phyloP scores from a whole-genome alignment of 2,329 filamentous ascomycete species.

The Hirsutella minnesotensis region DNA sequence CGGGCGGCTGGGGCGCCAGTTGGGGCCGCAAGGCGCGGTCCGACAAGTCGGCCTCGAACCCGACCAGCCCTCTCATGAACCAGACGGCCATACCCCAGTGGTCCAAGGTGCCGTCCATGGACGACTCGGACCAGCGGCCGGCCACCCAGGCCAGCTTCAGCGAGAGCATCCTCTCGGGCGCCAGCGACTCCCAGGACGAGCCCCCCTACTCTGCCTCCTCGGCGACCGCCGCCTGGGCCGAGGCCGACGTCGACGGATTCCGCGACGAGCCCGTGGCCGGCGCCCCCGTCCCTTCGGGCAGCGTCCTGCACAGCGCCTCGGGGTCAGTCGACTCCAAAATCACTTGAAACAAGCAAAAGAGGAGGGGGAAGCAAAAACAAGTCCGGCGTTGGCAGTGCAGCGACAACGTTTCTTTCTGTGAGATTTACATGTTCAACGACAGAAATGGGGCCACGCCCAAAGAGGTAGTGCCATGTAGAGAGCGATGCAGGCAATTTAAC shows the following conservation, averaged over 20 bases:
- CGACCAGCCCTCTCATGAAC: slow-evolving; percentile 24
- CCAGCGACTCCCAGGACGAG: slow-evolving; percentile 15
- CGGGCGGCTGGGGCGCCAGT: slow-evolving; percentile 29
- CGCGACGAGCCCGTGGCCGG: background rate
- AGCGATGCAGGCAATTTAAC: too few relatives aligned
- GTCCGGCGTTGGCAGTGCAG: too few relatives aligned
- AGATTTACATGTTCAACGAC: too few relatives aligned
- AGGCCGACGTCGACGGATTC: slow-evolving; percentile 1
- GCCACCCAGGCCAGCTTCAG: slow-evolving; percentile 29
- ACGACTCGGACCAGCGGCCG: slow-evolving; percentile 17
- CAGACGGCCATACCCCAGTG: slow-evolving; percentile 20
- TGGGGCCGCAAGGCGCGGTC: slow-evolving; percentile 25
- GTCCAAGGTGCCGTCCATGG: slow-evolving; percentile 15
- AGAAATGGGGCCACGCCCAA: too few relatives aligned
- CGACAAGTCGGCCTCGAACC: slow-evolving; percentile 18
- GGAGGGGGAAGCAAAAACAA: too few relatives aligned
- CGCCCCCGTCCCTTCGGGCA: background rate
- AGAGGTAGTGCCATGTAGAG: too few relatives aligned
- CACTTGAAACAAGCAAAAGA: too few relatives aligned
- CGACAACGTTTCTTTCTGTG: too few relatives aligned
- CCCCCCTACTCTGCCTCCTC: slow-evolving; percentile 4
- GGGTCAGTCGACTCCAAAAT: too few relatives aligned
- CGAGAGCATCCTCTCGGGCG: slow-evolving; percentile 32
- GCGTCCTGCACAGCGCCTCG: too few relatives aligned
- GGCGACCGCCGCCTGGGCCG: background rate